Percentiles rank a stretch among this genome's conserved stretches.
Conservation (phyloP, 306 rosid genomes). For the Inga leiocalycina region DNA sequence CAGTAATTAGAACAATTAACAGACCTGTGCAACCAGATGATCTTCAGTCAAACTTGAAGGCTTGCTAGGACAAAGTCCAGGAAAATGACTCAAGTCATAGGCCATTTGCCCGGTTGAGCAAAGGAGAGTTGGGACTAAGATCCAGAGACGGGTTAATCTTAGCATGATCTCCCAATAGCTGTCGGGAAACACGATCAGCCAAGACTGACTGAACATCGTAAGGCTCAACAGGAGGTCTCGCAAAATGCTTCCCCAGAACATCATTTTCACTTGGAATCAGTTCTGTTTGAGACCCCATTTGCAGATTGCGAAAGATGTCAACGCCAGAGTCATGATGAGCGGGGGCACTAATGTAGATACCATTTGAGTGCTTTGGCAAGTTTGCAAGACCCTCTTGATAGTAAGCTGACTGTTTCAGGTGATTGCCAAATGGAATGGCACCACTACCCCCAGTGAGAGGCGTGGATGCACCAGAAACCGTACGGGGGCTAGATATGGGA, state of each 20-base stretch:
- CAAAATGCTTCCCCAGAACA: slow-evolving; percentile 56
- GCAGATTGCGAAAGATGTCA: slow-evolving; percentile 80
- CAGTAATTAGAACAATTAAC: slow-evolving; percentile 43
- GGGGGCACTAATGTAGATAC: slow-evolving; percentile 3
- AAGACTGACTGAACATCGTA: slow-evolving; percentile 85
- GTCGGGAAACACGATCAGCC: slow-evolving; percentile 89
- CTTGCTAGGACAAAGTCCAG: slow-evolving; percentile 30
- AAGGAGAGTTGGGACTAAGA: slow-evolving; percentile 64
- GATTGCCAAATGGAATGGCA: slow-evolving; percentile 70
- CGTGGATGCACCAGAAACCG: slow-evolving; percentile 90
- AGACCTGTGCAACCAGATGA: slow-evolving; percentile 41
- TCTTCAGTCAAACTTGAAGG: slow-evolving; percentile 35
- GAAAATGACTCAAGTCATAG: slow-evolving; percentile 46
- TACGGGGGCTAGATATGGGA: slow-evolving; percentile 95
- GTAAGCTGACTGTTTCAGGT: slow-evolving; percentile 59
- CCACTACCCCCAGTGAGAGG: slow-evolving; percentile 86
- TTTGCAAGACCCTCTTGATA: slow-evolving; percentile 79
- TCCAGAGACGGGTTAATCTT: slow-evolving; percentile 68
- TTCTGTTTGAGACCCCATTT: slow-evolving; percentile 79
- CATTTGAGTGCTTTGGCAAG: slow-evolving; percentile 62
- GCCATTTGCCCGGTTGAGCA: slow-evolving; percentile 64
- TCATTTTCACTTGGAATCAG: slow-evolving; percentile 61
- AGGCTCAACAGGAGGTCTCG: slow-evolving; percentile 51
- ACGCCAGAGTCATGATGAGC: slow-evolving; percentile 32
- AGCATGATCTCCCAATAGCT: slow-evolving; percentile 75